Conservation (phyloP, 2,329 filamentous ascomycete species). For the Ceratocystis lukuohia region DNA sequence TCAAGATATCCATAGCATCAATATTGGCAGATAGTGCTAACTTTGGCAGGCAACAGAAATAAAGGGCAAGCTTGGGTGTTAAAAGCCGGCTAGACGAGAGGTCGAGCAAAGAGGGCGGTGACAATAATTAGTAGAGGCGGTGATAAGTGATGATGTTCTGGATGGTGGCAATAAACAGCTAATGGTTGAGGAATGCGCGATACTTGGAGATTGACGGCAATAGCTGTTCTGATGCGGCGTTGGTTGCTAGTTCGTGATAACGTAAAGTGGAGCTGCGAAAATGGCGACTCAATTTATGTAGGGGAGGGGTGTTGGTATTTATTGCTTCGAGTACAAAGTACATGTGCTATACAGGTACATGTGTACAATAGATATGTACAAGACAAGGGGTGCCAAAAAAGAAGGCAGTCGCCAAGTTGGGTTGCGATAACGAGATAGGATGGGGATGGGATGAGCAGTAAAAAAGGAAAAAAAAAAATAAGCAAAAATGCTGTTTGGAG, state of each 20-base stretch:
- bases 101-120: not conserved
- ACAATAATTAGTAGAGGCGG: not conserved
- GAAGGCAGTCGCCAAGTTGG: constrained; percentile 1
- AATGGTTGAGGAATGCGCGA: too few species aligned
- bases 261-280: not conserved
- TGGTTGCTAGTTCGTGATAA: not conserved
- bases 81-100: not conserved
- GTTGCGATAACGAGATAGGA: constrained; percentile 6
- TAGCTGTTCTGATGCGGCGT: not conserved
- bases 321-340: not conserved
- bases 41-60: not conserved
- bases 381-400: not conserved
- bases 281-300: not conserved
- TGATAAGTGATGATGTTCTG: not conserved
- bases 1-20: constrained; percentile 8
- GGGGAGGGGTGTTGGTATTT: constrained; percentile 4
- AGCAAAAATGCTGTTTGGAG: not conserved
- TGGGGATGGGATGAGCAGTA: not conserved
- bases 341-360: not conserved
- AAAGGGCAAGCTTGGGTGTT: not conserved
- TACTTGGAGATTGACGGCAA: too few species aligned
- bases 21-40: not conserved
- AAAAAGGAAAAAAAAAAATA: not conserved
- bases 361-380: not conserved
- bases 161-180: not conserved